phyloP scores from a whole-genome alignment of 176 grass and related monocot species.

The Lolium multiflorum region DNA sequence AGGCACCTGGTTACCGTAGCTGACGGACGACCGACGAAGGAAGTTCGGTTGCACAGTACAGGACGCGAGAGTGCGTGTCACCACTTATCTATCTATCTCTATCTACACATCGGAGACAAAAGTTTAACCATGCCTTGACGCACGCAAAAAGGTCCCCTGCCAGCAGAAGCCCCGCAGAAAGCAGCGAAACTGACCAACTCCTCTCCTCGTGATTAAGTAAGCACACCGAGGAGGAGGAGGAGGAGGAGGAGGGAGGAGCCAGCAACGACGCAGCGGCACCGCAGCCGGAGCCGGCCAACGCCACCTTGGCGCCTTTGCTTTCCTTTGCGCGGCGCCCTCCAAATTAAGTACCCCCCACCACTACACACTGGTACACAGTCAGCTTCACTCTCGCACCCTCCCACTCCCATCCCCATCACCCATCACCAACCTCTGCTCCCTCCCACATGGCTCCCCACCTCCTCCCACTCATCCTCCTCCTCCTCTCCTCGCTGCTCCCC shows the following conservation, averaged over 20 bases:
- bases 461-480: not conserved
- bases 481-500: slow-evolving; percentile 37
- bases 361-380: not conserved
- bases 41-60: too few relatives aligned
- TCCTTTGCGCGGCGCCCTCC: not conserved
- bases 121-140: not conserved
- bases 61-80: too few relatives aligned
- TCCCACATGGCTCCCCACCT: slow-evolving; percentile 38
- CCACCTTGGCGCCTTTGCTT: slow-evolving; percentile 1
- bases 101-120: too few relatives aligned
- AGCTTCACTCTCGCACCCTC: not conserved
- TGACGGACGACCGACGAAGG: not conserved
- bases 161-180: not conserved
- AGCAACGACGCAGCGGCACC: not conserved
- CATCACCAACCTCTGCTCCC: slow-evolving; percentile 17
- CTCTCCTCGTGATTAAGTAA: not conserved
- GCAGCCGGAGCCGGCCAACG: not conserved
- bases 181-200: not conserved
- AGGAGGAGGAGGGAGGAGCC: not conserved
- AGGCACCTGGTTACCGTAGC: too few relatives aligned
- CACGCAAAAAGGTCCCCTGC: not conserved
- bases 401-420: slow-evolving; percentile 44
- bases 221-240: not conserved
- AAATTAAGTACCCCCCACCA: slow-evolving; percentile 23
- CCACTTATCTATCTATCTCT: too few relatives aligned